A percentile compares a stretch with the other conserved stretches of the same genome.
phyloP scores from a whole-genome alignment of 176 grass and related monocot genomes.

The Phoenix roebelenii region DNA sequence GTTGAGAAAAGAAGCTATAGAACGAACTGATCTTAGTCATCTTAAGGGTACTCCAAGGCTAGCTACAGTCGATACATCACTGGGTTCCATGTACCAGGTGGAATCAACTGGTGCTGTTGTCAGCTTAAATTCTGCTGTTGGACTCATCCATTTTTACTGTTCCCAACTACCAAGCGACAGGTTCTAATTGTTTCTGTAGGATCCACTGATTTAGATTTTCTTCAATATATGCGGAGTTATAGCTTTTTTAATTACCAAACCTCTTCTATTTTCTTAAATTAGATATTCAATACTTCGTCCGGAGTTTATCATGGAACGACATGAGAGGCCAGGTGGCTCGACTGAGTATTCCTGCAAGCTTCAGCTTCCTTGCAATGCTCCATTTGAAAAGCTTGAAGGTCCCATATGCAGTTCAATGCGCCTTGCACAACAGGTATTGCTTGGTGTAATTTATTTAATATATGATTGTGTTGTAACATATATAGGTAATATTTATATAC shows the following conservation, averaged over 20 bases:
- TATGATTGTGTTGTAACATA: too few relatives aligned
- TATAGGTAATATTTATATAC: too few relatives aligned
- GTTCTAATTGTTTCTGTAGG: conserved; percentile 28
- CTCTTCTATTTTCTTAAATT: conserved; percentile 9
- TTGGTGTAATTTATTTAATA: background rate
- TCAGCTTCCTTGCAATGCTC: conserved; percentile 93
- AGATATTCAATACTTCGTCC: conserved; percentile 97
- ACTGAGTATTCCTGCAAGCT: conserved; percentile 94
- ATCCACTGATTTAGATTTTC: too few relatives aligned
- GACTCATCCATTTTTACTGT: conserved; percentile 91
- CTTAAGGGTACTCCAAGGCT: conserved; percentile 56
- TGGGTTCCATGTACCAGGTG: conserved; percentile 74
- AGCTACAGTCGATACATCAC: conserved; percentile 42
- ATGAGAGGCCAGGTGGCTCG: conserved; percentile 55
- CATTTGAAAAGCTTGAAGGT: conserved; percentile 92
- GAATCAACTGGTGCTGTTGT: conserved; percentile 96
- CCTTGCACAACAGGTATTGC: conserved; percentile 75
- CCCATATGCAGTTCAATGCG: conserved; percentile 87
- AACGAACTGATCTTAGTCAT: conserved; percentile 98
- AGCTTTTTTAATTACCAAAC: background rate
- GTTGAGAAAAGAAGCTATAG: conserved; percentile 98
- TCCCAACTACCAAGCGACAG: conserved; percentile 95
- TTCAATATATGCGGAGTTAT: background rate
- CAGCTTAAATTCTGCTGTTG: conserved; percentile 97
- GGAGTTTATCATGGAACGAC: conserved; percentile 88